Percentiles rank a stretch among this genome's conserved stretches.
These are phyloP conservation scores for Ascochyta lentis DNA, from an alignment of 2,329 filamentous ascomycete species.

Conservation along the genomic window DNA sequence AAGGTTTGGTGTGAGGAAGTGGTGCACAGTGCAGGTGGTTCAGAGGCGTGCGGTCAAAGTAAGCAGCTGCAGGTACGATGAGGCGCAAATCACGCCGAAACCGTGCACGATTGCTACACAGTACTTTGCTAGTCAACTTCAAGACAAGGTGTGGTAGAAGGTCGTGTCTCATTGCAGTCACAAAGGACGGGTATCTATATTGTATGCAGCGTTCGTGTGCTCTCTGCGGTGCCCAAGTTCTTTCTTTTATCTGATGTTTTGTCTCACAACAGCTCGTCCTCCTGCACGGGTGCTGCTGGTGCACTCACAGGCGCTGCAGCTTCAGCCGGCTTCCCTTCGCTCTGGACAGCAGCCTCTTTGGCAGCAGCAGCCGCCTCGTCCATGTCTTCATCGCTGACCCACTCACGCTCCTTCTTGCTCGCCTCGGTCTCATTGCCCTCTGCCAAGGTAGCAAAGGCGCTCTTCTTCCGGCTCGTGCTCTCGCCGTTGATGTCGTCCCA, in stretches of 20 bases:
- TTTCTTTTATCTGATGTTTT: not conserved
- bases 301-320: not conserved
- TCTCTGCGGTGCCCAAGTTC: not conserved
- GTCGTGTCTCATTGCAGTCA: constrained; percentile 14
- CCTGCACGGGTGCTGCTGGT: constrained; percentile 7
- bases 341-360: constrained; percentile 19
- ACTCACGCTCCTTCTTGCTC: constrained; percentile 26
- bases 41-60: not conserved
- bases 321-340: constrained; percentile 19
- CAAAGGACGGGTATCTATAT: constrained; percentile 20
- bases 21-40: not conserved
- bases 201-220: not conserved
- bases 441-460: constrained; percentile 27
- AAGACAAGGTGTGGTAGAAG: not conserved
- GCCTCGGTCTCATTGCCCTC: constrained; percentile 20
- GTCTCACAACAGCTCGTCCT: constrained; percentile 40
- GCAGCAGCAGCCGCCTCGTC: constrained; percentile 15
- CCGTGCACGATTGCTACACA: not conserved
- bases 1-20: not conserved
- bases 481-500: constrained; percentile 49
- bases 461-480: constrained; percentile 23
- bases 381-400: constrained; percentile 45
- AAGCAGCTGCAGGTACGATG: not conserved
- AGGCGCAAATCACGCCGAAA: not conserved
- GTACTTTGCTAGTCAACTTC: not conserved